Evolutionary conservation across 371 early-diverging fungal genomes (phyloP), one percentile per base, ranked within the genome.

Genomic region (Lichtheimia corymbifera): DNA sequence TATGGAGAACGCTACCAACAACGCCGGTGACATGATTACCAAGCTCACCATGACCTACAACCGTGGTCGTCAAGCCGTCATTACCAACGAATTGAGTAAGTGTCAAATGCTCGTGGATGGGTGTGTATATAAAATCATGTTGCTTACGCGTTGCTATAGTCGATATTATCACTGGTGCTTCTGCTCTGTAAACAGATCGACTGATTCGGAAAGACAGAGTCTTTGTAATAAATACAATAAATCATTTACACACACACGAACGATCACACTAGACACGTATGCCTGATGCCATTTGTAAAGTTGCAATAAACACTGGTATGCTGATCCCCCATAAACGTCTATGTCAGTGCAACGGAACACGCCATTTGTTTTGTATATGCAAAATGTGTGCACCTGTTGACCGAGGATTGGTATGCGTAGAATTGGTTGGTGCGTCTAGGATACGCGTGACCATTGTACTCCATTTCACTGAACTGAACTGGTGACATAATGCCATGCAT

Each of bases 1-100:
- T 76, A 98, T 97, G 99, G 99, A 98, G 88, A 98, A 98, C 82
- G 98, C 98, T 55, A 97, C 97, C 79, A 96, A 97, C 91, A 98
- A 98, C 83, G 99, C 98, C 62, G 94, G 92, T 75, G 91, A 92
- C 53, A 90, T 92, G 88, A 89, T 91, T 55, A 59, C 65, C 53
- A 83, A 83, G 74, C 72, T 85, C 58, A 92, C 92, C 52, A 81
- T 97, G 74, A 87, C 86, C 58, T 97, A 88, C 87, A 96, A 97
- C 88, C 91, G 97, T 72, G 89, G 92, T 82, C 93, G 97, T 81
- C 97, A 97, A 79, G 95, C 97, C 62, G 88, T 89, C 66, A 97
- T 97, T 81, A 97, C 97, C 74, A 97, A 96, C 86, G 96, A 97
- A 78, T 86, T 97, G 66, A 91, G 80, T 82, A 79, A 71, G 81